Evolutionary conservation across 2,329 filamentous ascomycete species (phyloP).

Genomic region (Fusarium sp.): DNA sequence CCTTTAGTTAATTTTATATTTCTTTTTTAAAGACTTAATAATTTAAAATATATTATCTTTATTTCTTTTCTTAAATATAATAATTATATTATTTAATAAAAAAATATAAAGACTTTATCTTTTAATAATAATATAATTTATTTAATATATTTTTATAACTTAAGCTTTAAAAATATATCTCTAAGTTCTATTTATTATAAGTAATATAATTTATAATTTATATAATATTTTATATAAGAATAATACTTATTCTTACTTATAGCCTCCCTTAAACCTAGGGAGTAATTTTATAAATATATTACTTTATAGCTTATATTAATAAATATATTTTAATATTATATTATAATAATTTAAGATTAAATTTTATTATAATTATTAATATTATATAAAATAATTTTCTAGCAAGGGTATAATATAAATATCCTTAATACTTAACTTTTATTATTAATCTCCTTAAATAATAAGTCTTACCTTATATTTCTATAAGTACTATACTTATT

Average conservation of each 20-base stretch:
- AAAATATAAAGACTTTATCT: too few species aligned
- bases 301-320: not conserved
- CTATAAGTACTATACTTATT: not conserved
- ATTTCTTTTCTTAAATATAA: not conserved
- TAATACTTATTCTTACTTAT: not conserved
- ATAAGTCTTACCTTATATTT: not conserved
- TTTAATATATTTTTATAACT: too few species aligned
- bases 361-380: not conserved
- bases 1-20: not conserved
- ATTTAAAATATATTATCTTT: not conserved
- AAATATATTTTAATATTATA: not conserved
- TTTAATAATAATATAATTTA: too few species aligned
- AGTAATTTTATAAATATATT: not conserved
- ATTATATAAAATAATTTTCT: not conserved
- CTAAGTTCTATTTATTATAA: not conserved
- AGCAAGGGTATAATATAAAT: not conserved
- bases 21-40: not conserved
- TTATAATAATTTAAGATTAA: not conserved
- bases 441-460: not conserved
- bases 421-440: not conserved
- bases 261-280: not conserved
- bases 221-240: not conserved
- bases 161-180: not conserved
- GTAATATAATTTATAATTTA: not conserved
- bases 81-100: not conserved